These are phyloP conservation scores for Blastobotrys petasosporus DNA, from an alignment of 1,139 yeast species.

Conservation along the genomic window DNA sequence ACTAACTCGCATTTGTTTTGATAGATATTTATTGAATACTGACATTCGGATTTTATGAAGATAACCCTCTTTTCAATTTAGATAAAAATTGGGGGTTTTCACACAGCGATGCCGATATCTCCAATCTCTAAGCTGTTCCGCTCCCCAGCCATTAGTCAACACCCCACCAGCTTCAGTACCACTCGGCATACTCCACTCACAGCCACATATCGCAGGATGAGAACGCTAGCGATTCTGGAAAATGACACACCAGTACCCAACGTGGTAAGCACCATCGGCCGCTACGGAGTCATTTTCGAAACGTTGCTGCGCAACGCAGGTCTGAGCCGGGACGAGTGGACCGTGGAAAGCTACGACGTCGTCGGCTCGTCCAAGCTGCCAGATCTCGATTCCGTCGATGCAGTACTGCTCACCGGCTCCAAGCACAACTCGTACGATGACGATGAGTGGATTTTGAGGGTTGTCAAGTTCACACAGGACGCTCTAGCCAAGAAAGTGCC, in stretches of 20 bases:
- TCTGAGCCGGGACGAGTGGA: slow-evolving; percentile 19
- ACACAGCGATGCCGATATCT: too few relatives aligned
- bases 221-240: slow-evolving; percentile 28
- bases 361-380: slow-evolving; percentile 40
- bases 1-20: not conserved
- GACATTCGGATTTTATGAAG: not conserved
- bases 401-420: slow-evolving; percentile 62
- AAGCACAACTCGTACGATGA: slow-evolving; percentile 52
- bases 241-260: slow-evolving; percentile 29
- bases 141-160: too few relatives aligned
- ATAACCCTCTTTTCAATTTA: not conserved
- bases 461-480: slow-evolving; percentile 38
- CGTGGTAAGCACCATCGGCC: slow-evolving; percentile 25
- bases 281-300: slow-evolving; percentile 35
- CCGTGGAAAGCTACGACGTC: slow-evolving; percentile 42
- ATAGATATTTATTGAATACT: not conserved
- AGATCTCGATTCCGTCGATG: slow-evolving; percentile 33
- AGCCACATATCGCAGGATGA: not conserved
- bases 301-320: slow-evolving; percentile 29
- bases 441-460: slow-evolving; percentile 47
- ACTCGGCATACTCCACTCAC: not conserved
- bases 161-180: not conserved
- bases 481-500: slow-evolving; percentile 22
- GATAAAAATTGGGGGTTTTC: too few relatives aligned
- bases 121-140: too few relatives aligned